These are phyloP conservation scores for Arachis stenosperma DNA, from an alignment of 306 rosid species.

Conservation along the genomic window DNA sequence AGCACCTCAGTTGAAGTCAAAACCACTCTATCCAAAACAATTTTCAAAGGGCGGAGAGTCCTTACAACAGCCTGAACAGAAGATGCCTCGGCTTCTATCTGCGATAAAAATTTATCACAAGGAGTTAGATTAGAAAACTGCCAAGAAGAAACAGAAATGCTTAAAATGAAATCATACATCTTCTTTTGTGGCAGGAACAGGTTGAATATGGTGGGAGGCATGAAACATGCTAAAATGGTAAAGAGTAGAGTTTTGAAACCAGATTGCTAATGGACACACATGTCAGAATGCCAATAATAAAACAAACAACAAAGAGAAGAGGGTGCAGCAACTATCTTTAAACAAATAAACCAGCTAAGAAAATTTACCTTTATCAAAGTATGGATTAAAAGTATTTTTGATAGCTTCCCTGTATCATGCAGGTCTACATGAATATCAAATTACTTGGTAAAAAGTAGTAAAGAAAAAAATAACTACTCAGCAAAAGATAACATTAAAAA, in stretches of 20 bases:
- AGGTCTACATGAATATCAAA: slow-evolving; percentile 26
- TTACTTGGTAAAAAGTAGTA: not conserved
- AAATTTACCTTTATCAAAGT: slow-evolving; percentile 84
- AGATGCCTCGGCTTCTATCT: slow-evolving; percentile 87
- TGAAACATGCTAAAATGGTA: no score
- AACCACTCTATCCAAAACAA: slow-evolving; percentile 87
- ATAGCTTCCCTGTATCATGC: slow-evolving; percentile 71
- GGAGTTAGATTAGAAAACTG: slow-evolving; percentile 3
- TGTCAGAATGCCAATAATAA: not conserved
- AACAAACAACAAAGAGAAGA: slow-evolving; percentile 14
- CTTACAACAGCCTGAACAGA: slow-evolving; percentile 61
- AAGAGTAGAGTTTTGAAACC: no score
- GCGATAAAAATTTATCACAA: slow-evolving; percentile 28
- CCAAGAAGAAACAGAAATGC: slow-evolving; percentile 5
- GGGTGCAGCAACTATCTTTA: not conserved
- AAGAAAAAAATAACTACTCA: not conserved
- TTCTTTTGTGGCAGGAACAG: slow-evolving; percentile 52
- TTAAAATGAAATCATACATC: slow-evolving; percentile 60
- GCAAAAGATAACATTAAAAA: not conserved
- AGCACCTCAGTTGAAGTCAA: slow-evolving; percentile 96
- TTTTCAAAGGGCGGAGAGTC: slow-evolving; percentile 67
- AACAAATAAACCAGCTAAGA: not conserved
- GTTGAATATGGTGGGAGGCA: no score
- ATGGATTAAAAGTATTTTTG: slow-evolving; percentile 58
- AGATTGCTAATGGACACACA: no score